Evolutionary conservation across 495 filamentous ascomycete species (phyloP).

Genomic region (Aspergillus bertholletiae): DNA sequence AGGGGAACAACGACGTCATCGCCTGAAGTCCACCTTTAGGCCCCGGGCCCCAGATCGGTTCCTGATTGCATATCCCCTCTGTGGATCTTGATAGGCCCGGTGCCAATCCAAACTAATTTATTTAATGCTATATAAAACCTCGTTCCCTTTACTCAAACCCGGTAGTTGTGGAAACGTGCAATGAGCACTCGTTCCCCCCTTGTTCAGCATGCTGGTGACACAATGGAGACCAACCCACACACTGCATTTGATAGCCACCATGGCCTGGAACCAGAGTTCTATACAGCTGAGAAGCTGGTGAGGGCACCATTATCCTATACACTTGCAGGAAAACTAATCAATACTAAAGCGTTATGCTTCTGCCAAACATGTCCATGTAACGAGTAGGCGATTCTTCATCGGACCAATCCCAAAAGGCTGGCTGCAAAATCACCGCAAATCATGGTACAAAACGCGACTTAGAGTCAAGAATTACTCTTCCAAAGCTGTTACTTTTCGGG

Average conservation of each 20-base stretch:
- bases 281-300: conserved; percentile 56
- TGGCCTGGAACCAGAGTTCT: conserved; percentile 42
- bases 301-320: background rate
- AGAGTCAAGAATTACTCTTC: conserved; percentile 56
- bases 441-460: conserved; percentile 57
- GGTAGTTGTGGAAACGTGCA: conserved; percentile 11
- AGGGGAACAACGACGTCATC: conserved; percentile 29
- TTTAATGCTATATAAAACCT: background rate
- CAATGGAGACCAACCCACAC: conserved; percentile 17
- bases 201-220: conserved; percentile 11
- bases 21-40: conserved; percentile 2
- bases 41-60: conserved; percentile 7
- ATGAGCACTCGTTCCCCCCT: conserved; percentile 27
- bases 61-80: background rate
- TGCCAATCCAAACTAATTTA: background rate
- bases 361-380: conserved; percentile 60
- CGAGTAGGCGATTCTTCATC: conserved; percentile 62
- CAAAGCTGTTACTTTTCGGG: conserved; percentile 51
- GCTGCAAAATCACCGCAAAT: conserved; percentile 61
- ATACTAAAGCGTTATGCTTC: conserved; percentile 54
- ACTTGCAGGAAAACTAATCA: background rate
- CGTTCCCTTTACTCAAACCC: background rate
- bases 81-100: background rate
- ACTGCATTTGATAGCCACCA: conserved; percentile 21
- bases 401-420: conserved; percentile 67